Conservation (phyloP, 768 basidiomycete genomes). For the Amanita inopinata region DNA sequence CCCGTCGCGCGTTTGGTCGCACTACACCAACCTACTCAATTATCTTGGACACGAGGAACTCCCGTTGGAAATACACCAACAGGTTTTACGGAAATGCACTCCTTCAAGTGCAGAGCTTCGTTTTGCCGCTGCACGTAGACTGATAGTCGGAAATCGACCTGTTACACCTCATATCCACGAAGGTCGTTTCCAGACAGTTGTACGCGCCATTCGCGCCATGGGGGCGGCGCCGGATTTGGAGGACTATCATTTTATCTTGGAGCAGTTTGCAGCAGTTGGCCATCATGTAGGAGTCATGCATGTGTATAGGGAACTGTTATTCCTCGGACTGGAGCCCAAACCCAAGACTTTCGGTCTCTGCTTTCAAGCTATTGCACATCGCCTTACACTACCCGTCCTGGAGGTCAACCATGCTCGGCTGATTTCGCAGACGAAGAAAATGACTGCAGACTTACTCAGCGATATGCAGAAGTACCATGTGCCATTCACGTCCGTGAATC, state of each 20-base stretch:
- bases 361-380: constrained; percentile 63
- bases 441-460: constrained; percentile 40
- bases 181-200: constrained; percentile 52
- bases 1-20: constrained; percentile 51
- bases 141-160: constrained; percentile 28
- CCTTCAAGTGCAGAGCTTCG: constrained; percentile 38
- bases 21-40: constrained; percentile 50
- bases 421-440: constrained; percentile 31
- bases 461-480: constrained; percentile 46
- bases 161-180: constrained; percentile 47
- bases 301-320: constrained; percentile 51
- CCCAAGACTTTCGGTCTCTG: constrained; percentile 51
- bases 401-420: constrained; percentile 24
- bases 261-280: constrained; percentile 71
- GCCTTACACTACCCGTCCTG: constrained; percentile 49
- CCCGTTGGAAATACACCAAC: constrained; percentile 58
- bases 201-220: constrained; percentile 56
- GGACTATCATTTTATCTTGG: constrained; percentile 69
- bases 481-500: constrained; percentile 44
- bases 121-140: constrained; percentile 27
- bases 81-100: constrained; percentile 59
- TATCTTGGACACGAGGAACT: constrained; percentile 37
- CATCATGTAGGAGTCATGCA: constrained; percentile 49
- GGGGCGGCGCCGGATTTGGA: constrained; percentile 40
- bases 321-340: constrained; percentile 34